Evolutionary conservation across 2,329 filamentous ascomycete genomes (phyloP), one percentile per base, ranked within the genome.

Genomic region (Colletotrichum salicis): DNA sequence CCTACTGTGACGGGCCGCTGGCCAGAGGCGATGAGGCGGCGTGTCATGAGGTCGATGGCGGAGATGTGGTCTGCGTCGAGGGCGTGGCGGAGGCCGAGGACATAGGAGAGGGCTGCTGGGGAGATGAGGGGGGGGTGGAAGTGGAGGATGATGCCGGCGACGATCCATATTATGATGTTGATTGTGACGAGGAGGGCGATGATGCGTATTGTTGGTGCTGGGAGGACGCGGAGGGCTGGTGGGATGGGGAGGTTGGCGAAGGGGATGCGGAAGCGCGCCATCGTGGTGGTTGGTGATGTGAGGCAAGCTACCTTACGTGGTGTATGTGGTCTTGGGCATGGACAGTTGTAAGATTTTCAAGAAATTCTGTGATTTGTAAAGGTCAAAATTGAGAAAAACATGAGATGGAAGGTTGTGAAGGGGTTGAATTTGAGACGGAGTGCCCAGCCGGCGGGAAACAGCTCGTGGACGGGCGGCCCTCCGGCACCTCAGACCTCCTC

Each of bases 41-140:
- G 89, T 1, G 96, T 98, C 92, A 97, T 97, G 48, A 98, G 88
- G 82, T 98, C 96, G 77, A 98, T 99, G 74, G 95, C 96, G 76
- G 83, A 83, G 77, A 88, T 89, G 80, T 98, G 96, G 82, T 98
- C 96, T n/a, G 96, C 96, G 78, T 98, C 96, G 56, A 98, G 90
- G n/a, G 96, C 96, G 85, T 98, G 96, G 54, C 96, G 92, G 13
- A 98, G 88, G 3, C 96, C 96, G 12, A 98, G 88, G 0, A 94
- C 94, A 81, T 97, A 98, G 31, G 95, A 92, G 1, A 98, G 88
- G 2, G 95, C 91, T 1, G 95, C 94, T 3, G 95, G 92, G 2
- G 93, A 93, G 61, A 95, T 90, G 73, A 98, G 88, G 0, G 86
- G 84, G 0, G 88, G 85, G 79, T 89, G 84, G 75, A 84, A 86